Evolutionary conservation across 2,329 filamentous ascomycete genomes (phyloP).

Genomic region (Chaetomium sp.): DNA sequence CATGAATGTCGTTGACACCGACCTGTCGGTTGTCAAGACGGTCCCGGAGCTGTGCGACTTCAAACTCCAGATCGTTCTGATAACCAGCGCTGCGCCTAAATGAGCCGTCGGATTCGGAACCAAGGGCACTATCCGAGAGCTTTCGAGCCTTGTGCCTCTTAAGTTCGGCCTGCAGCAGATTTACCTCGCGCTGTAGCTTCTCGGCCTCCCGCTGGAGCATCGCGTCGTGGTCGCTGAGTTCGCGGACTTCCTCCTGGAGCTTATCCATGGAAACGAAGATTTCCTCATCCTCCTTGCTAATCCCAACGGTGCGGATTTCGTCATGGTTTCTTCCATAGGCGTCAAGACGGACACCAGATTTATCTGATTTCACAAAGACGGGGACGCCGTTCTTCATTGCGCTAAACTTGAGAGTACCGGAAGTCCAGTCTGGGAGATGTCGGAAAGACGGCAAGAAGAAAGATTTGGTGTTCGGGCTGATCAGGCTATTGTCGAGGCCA

Average conservation of each 20-base stretch:
- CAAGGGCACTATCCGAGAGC: constrained; percentile 35
- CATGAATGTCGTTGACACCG: constrained; percentile 56
- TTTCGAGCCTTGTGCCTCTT: constrained; percentile 38
- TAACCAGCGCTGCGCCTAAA: constrained; percentile 42
- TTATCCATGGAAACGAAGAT: constrained; percentile 58
- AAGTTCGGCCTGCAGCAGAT: constrained; percentile 43
- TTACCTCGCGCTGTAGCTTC: constrained; percentile 46
- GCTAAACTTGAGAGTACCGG: constrained; percentile 47
- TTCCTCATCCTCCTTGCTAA: constrained; percentile 49
- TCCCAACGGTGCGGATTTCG: constrained; percentile 43
- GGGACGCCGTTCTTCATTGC: constrained; percentile 48
- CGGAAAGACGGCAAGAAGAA: constrained; percentile 50
- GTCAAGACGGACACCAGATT: constrained; percentile 39
- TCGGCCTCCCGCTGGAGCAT: constrained; percentile 49
- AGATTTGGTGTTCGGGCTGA: constrained; percentile 42
- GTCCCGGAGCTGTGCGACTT: constrained; percentile 51
- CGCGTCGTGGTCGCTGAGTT: constrained; percentile 50
- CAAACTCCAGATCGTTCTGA: constrained; percentile 29
- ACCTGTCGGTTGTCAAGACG: constrained; percentile 58
- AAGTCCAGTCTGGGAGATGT: constrained; percentile 51
- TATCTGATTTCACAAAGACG: constrained; percentile 49
- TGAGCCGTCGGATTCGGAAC: constrained; percentile 38
- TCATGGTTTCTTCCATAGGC: constrained; percentile 37
- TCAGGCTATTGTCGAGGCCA: constrained; percentile 19
- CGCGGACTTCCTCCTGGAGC: constrained; percentile 52